These are phyloP conservation scores for Fusarium illudens DNA, from an alignment of 2,329 filamentous ascomycete genomes.

Conservation along the genomic window DNA sequence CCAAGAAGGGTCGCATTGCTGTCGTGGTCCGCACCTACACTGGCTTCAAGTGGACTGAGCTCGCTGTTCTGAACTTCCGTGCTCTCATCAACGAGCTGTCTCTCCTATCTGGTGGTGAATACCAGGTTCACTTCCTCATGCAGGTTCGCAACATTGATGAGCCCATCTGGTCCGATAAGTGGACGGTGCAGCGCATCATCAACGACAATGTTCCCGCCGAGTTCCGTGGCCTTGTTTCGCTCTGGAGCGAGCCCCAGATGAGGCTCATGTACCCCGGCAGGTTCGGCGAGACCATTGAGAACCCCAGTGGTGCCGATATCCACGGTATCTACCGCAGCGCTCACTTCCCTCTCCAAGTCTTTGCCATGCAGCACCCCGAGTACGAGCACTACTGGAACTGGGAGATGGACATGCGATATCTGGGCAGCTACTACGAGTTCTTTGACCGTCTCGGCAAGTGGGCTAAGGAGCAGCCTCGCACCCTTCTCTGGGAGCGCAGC, in stretches of 20 bases:
- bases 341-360: slow-evolving; percentile 70
- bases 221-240: slow-evolving; percentile 80
- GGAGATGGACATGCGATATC: slow-evolving; percentile 73
- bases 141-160: slow-evolving; percentile 83
- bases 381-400: slow-evolving; percentile 76
- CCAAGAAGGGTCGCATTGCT: slow-evolving; percentile 69
- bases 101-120: slow-evolving; percentile 81
- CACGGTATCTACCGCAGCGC: slow-evolving; percentile 75
- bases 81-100: slow-evolving; percentile 82
- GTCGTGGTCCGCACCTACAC: slow-evolving; percentile 83
- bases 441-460: slow-evolving; percentile 73
- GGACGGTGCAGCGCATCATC: slow-evolving; percentile 75
- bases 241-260: slow-evolving; percentile 91
- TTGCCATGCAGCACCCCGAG: slow-evolving; percentile 68
- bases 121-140: slow-evolving; percentile 82
- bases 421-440: slow-evolving; percentile 76
- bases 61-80: slow-evolving; percentile 82
- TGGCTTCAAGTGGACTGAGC: slow-evolving; percentile 79
- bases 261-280: slow-evolving; percentile 75
- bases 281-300: slow-evolving; percentile 73
- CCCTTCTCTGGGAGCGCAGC: slow-evolving; percentile 80
- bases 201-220: slow-evolving; percentile 72
- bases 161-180: slow-evolving; percentile 83
- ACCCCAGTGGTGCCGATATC: slow-evolving; percentile 64
- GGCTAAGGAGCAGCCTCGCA: slow-evolving; percentile 72